Percentiles rank a stretch among this genome's conserved stretches.
phyloP scores from a whole-genome alignment of 2,329 filamentous ascomycete species.

The Alternaria sp. region DNA sequence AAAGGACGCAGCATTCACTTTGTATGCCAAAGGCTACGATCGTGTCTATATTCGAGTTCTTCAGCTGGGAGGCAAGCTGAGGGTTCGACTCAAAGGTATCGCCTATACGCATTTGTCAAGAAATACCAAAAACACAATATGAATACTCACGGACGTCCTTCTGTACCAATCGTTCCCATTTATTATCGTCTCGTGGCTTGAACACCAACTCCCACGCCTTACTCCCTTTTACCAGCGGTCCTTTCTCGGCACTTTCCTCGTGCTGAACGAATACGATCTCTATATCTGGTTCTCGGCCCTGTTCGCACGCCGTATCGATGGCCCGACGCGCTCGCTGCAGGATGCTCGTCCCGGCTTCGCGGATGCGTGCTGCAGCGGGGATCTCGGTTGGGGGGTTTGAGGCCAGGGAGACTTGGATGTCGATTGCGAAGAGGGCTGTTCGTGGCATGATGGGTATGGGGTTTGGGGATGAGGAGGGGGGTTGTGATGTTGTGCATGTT shows the following conservation, averaged over 20 bases:
- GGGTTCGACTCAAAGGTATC: not conserved
- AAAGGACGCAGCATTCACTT: constrained; percentile 20
- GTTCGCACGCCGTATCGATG: not conserved
- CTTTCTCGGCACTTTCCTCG: not conserved
- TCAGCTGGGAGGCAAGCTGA: not conserved
- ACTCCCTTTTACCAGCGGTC: not conserved
- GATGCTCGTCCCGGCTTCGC: not conserved
- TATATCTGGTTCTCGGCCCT: not conserved
- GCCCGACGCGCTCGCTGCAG: not conserved
- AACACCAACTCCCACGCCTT: not conserved
- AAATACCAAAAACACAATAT: too few species aligned
- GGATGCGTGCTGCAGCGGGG: not conserved
- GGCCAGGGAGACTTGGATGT: not conserved
- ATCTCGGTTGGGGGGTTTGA: not conserved
- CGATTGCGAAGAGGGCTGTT: not conserved
- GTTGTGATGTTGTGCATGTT: not conserved
- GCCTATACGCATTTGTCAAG: not conserved
- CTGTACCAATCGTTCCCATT: not conserved
- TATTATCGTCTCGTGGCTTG: not conserved
- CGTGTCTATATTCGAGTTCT: not conserved
- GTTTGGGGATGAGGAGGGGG: not conserved
- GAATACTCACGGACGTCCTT: not conserved
- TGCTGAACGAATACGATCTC: not conserved
- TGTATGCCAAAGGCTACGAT: constrained; percentile 18
- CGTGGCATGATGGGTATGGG: not conserved